Conservation (phyloP, 2,329 filamentous ascomycete genomes). For the Tympanopsis confertula region DNA sequence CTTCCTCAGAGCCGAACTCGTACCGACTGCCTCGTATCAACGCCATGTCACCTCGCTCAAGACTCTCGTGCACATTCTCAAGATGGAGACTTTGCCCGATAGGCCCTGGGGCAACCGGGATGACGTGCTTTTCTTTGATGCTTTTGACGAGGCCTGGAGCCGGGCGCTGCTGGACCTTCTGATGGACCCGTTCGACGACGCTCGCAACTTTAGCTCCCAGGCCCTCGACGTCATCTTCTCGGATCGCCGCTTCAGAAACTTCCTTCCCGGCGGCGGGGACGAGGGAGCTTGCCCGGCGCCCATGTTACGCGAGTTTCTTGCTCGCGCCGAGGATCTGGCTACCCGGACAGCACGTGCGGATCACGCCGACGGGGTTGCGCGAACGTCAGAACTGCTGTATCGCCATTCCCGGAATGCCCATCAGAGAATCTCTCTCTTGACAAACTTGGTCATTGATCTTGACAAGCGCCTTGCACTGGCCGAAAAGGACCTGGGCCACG, state of each 20-base stretch:
- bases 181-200: conserved; percentile 86
- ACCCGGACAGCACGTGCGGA: conserved; percentile 71
- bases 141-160: conserved; percentile 35
- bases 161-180: conserved; percentile 66
- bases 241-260: conserved; percentile 18
- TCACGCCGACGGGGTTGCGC: conserved; percentile 81
- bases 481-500: conserved; percentile 50
- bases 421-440: conserved; percentile 36
- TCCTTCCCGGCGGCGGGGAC: conserved; percentile 4
- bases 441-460: conserved; percentile 45
- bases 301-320: conserved; percentile 33
- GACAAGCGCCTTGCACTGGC: conserved; percentile 54
- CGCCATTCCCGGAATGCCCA: conserved; percentile 34
- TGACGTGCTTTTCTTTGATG: conserved; percentile 21
- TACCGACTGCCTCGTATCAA: conserved; percentile 77
- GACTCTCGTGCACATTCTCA: conserved; percentile 54
- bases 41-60: conserved; percentile 74
- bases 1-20: conserved; percentile 65
- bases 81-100: conserved; percentile 50
- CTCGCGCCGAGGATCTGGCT: conserved; percentile 43
- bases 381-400: conserved; percentile 61
- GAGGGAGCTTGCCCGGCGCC: conserved; percentile 4
- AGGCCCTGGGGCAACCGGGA: conserved; percentile 24
- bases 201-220: conserved; percentile 47
- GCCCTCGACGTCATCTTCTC: conserved; percentile 36